phyloP scores from a whole-genome alignment of 768 basidiomycete genomes.

The Gyrodon lividus region DNA sequence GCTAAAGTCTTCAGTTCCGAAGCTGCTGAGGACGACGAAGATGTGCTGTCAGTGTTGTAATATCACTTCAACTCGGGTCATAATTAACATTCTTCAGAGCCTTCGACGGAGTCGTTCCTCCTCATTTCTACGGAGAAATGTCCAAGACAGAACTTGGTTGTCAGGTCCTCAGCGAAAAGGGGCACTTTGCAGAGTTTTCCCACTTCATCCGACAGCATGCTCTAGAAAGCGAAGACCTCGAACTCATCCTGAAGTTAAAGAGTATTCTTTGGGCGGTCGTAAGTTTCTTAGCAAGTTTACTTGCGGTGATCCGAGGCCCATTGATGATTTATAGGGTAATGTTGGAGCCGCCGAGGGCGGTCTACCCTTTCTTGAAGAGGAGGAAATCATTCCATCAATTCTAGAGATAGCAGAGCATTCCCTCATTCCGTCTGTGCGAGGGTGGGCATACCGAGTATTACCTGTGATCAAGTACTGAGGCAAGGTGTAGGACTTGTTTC shows the following conservation, averaged over 20 bases:
- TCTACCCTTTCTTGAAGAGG: conserved; percentile 92
- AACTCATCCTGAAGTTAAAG: conserved; percentile 86
- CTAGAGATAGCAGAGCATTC: conserved; percentile 91
- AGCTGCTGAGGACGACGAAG: conserved; percentile 63
- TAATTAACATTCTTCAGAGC: conserved; percentile 39
- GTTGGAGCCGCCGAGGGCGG: conserved; percentile 90
- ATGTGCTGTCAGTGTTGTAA: conserved; percentile 45
- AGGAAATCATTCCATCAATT: conserved; percentile 88
- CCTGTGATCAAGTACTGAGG: conserved; percentile 7
- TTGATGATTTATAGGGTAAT: conserved; percentile 64
- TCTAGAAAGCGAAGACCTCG: conserved; percentile 78
- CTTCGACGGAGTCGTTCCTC: conserved; percentile 85
- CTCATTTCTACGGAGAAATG: conserved; percentile 98
- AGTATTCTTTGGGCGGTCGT: conserved; percentile 97
- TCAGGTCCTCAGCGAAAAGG: conserved; percentile 84
- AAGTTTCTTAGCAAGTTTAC: conserved; percentile 33
- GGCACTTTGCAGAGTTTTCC: conserved; percentile 88
- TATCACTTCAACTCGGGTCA: not conserved
- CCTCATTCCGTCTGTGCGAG: conserved; percentile 85
- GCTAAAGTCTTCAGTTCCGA: conserved; percentile 68
- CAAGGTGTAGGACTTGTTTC: conserved; percentile 80
- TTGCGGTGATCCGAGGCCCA: not conserved
- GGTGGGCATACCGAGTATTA: conserved; percentile 52
- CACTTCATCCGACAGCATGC: conserved; percentile 88
- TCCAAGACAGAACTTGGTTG: conserved; percentile 95